Base-by-base conservation (phyloP, 106 monocot species). In the Narthecium ossifragum region DNA sequence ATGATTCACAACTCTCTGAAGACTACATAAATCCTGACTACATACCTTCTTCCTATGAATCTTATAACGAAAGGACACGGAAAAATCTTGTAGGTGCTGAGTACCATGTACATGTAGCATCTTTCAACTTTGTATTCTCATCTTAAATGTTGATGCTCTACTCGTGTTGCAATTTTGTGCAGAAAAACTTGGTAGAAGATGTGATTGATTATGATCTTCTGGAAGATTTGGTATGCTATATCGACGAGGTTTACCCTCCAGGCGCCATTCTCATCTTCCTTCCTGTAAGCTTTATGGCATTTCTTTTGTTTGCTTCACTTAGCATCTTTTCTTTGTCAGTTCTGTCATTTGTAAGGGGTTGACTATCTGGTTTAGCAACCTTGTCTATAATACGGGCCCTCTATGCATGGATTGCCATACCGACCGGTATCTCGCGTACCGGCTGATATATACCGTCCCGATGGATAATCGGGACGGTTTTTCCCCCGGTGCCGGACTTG, bases 261-360 rank as follows among this genome's bases (percentile, higher is more conserved):
- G 96, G 96, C 57, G 90, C 96, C 59, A 83, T 98, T 69, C 90
- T 98, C 58, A 86, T 90, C 45, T 98, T 98, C 72, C 78, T 98
- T 51, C 90, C 96, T 31, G 96, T 98, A 84, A 71, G 78, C 32
- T 59, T 50, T 28, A 15, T 27, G 32, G 17, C 21, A 31, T 47
- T 25, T 70, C 7, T 12, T 23, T 38, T 55, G 21, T 31, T 2
- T 43, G n/a, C 36, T 38, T 53, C 8, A 26, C 30, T 27, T 59
- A 18, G n/a, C 28, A 34, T 9, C 17, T 51, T 62, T 50, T 39
- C n/a, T n/a, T n/a, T n/a, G n/a, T n/a, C n/a, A n/a, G n/a, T n/a
- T n/a, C n/a, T n/a, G n/a, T n/a, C n/a, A n/a, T n/a, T n/a, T n/a
- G n/a, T n/a, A n/a, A n/a, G n/a, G n/a, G n/a, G n/a, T n/a, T n/a